Evolutionary conservation across 2,329 filamentous ascomycete genomes (phyloP).

Genomic region (Fusarium sp.): DNA sequence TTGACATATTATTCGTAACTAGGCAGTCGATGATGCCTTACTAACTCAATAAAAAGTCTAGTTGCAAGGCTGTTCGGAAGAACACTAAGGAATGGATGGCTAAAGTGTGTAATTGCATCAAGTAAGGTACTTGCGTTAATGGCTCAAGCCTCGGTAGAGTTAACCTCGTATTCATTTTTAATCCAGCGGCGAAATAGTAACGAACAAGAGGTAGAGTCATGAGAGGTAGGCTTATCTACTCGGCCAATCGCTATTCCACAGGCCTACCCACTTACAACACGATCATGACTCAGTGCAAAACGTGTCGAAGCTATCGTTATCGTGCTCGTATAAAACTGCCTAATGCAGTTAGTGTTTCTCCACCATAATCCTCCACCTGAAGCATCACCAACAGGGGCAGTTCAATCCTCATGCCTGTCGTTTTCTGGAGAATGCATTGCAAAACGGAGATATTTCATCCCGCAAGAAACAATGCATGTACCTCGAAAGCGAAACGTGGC

Average conservation of each 20-base stretch:
- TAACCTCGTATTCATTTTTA: too few relatives aligned
- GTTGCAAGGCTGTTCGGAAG: too few relatives aligned
- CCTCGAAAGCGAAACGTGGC: neutral
- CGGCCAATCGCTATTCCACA: neutral
- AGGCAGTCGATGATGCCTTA: too few relatives aligned
- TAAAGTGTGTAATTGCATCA: too few relatives aligned
- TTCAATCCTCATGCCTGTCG: neutral
- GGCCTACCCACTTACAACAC: neutral
- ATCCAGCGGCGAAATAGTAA: too few relatives aligned
- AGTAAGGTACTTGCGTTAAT: too few relatives aligned
- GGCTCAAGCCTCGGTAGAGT: too few relatives aligned
- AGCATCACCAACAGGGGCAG: neutral
- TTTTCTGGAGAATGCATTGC: neutral
- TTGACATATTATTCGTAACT: too few relatives aligned
- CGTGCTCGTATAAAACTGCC: neutral
- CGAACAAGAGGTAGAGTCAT: neutral
- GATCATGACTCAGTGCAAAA: neutral
- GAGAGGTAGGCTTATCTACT: neutral
- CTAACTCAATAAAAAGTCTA: too few relatives aligned
- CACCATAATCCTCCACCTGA: neutral
- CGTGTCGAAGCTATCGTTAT: neutral
- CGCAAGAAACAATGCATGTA: neutral
- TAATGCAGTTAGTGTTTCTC: neutral
- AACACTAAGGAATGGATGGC: too few relatives aligned
- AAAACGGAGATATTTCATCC: neutral